Evolutionary conservation across 352 stramenopile species (phyloP).

Genomic region (Pythium volutum): DNA sequence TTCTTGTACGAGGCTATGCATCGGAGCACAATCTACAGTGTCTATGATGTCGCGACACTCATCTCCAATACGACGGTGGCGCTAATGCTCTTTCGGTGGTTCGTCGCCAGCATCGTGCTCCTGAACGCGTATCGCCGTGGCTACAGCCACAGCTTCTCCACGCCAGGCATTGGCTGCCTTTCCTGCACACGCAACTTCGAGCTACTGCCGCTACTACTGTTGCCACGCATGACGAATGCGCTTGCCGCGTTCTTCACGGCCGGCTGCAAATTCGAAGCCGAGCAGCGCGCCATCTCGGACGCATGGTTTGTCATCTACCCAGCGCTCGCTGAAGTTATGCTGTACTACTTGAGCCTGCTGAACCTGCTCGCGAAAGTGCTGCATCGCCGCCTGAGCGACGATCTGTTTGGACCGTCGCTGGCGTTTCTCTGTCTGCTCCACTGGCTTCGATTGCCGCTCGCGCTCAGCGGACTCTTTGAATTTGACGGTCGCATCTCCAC

Average conservation of each 20-base stretch:
- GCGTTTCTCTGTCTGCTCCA: constrained; percentile 39
- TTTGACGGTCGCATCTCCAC: constrained; percentile 37
- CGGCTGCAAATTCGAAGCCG: constrained; percentile 36
- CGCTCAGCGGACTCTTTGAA: constrained; percentile 22
- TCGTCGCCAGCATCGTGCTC: constrained; percentile 33
- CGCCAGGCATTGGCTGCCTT: constrained; percentile 22
- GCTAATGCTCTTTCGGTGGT: constrained; percentile 39
- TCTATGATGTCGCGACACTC: constrained; percentile 44
- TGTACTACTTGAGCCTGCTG: constrained; percentile 50
- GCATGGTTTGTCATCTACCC: constrained; percentile 54
- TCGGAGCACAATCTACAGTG: constrained; percentile 18
- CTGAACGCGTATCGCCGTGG: constrained; percentile 14
- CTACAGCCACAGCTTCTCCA: constrained; percentile 1
- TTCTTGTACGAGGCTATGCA: constrained; percentile 32
- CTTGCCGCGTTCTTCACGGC: constrained; percentile 13
- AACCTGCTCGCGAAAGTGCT: constrained; percentile 42
- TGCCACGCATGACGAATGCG: background rate
- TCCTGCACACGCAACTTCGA: constrained; percentile 19
- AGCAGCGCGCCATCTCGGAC: constrained; percentile 37
- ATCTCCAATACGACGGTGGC: constrained; percentile 44
- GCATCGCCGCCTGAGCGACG: constrained; percentile 34
- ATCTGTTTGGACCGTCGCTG: constrained; percentile 39
- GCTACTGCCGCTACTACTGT: constrained; percentile 12
- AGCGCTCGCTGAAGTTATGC: constrained; percentile 33
- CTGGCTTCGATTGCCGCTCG: constrained; percentile 26